Percentiles rank a stretch among this genome's conserved stretches.
Evolutionary conservation across 169 alveolate genomes (phyloP).

Genomic region (Eimeria maxima): DNA sequence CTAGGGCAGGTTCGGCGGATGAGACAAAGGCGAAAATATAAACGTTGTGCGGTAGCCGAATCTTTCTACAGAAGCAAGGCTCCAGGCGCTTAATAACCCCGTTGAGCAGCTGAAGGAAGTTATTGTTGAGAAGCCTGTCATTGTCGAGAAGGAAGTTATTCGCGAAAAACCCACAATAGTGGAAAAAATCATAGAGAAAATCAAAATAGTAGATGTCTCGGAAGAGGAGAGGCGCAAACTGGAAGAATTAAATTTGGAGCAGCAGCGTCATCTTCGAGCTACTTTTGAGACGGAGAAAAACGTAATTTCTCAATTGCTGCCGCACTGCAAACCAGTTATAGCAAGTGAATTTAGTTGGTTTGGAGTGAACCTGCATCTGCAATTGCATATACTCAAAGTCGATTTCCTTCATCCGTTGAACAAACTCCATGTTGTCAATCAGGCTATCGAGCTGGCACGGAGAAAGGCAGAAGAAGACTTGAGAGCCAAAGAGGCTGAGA

Average conservation of each 20-base stretch:
- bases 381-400: background rate
- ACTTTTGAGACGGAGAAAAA: slow-evolving; percentile 49
- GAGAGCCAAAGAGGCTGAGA: slow-evolving; percentile 47
- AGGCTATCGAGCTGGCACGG: slow-evolving; percentile 58
- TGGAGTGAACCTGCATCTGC: background rate
- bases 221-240: slow-evolving; percentile 62
- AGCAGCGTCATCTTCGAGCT: slow-evolving; percentile 61
- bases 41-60: background rate
- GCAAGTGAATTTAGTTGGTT: background rate
- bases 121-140: slow-evolving; percentile 42
- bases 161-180: slow-evolving; percentile 2
- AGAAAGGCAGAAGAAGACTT: slow-evolving; percentile 57
- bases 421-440: background rate
- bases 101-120: slow-evolving; percentile 12
- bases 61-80: background rate
- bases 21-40: background rate
- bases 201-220: slow-evolving; percentile 29
- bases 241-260: slow-evolving; percentile 20
- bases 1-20: background rate
- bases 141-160: background rate
- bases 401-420: background rate
- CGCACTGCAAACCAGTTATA: background rate
- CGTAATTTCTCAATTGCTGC: slow-evolving; percentile 18
- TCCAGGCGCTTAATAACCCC: background rate
- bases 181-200: slow-evolving; percentile 28